Conservation (phyloP, 1,284 basidiomycete genomes). For the Cutaneotrichosporon sp. region DNA sequence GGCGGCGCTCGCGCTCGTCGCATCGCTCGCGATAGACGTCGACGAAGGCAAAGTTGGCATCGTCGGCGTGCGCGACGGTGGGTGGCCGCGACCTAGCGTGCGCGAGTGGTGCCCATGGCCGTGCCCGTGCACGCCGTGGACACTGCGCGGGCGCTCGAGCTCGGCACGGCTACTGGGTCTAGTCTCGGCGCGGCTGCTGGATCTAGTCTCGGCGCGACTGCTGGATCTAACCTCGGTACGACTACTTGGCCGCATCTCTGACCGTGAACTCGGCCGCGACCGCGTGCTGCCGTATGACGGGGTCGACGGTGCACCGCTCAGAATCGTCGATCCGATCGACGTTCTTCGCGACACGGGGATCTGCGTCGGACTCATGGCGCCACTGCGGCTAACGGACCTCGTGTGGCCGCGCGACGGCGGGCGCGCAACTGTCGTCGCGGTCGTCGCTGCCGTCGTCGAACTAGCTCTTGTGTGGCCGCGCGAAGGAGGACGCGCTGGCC, state of each 20-base stretch:
- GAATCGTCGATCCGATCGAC: background rate
- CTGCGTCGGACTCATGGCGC: constrained; percentile 2
- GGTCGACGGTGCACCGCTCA: background rate
- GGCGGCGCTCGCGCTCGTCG: background rate
- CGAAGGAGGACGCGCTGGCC: constrained; percentile 1
- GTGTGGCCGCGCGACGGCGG: background rate
- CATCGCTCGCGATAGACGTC: constrained; percentile 1
- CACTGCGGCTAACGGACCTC: background rate
- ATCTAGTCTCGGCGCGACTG: too few species aligned
- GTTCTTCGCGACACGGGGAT: constrained; percentile 5
- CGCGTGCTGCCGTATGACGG: background rate
- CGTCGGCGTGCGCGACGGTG: background rate
- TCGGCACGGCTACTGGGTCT: too few species aligned
- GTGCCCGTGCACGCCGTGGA: background rate
- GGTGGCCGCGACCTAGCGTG: background rate
- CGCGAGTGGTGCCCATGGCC: background rate
- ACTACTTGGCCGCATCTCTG: background rate
- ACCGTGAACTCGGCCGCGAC: background rate
- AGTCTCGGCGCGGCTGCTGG: too few species aligned
- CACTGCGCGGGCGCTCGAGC: background rate
- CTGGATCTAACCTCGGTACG: too few species aligned
- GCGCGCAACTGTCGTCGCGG: background rate
- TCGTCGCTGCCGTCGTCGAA: background rate
- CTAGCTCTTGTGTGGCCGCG: background rate
- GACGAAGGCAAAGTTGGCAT: background rate